Conservation (phyloP, 805 yeast species). For the Ogataea ramenticola region DNA sequence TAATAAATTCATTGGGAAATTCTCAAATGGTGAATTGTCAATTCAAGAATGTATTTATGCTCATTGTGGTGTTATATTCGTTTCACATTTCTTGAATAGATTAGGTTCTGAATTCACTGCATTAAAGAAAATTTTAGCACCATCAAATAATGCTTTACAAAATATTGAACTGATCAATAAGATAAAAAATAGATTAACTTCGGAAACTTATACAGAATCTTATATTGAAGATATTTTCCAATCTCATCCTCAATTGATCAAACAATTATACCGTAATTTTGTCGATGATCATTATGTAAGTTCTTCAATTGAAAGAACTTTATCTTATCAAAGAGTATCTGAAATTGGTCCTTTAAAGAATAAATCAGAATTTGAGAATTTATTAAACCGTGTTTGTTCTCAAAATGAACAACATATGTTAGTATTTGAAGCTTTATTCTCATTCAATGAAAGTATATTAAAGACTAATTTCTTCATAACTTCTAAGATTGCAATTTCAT, state of each 20-base stretch:
- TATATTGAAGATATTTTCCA: conserved; percentile 74
- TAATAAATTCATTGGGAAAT: conserved; percentile 68
- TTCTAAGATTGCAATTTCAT: conserved; percentile 90
- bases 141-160: conserved; percentile 50
- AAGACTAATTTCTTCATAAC: conserved; percentile 93
- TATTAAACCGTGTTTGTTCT: conserved; percentile 61
- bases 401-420: conserved; percentile 75
- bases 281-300: conserved; percentile 85
- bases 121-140: conserved; percentile 56
- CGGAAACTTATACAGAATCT: conserved; percentile 86
- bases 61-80: conserved; percentile 87
- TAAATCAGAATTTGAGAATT: conserved; percentile 66
- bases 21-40: conserved; percentile 70
- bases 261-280: conserved; percentile 82
- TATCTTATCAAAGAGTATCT: conserved; percentile 82
- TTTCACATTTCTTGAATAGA: conserved; percentile 89
- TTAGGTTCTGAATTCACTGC: conserved; percentile 84
- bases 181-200: conserved; percentile 82
- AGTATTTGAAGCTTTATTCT: conserved; percentile 74
- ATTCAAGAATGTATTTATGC: conserved; percentile 94
- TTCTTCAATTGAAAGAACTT: conserved; percentile 62
- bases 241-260: conserved; percentile 61
- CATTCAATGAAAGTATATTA: conserved; percentile 79
- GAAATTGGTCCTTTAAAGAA: conserved; percentile 66
- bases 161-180: conserved; percentile 71